phyloP scores from a whole-genome alignment of 2,329 filamentous ascomycete genomes.

The Xylariaceae sp. region DNA sequence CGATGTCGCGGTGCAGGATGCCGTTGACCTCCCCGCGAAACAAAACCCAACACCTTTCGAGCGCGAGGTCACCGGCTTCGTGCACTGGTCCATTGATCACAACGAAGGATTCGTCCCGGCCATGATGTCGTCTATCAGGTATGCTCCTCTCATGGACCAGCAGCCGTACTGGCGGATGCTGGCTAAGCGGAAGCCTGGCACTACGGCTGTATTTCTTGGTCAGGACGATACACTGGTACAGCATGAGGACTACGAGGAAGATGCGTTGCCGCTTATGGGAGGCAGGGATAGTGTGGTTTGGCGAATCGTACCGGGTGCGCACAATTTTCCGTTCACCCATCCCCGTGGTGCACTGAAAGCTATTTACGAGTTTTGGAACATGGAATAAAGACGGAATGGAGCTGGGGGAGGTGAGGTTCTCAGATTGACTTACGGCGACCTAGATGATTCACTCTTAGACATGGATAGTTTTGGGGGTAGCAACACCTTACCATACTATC shows the following conservation, averaged over 20 bases:
- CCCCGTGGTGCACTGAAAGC: constrained; percentile 51
- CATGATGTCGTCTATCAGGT: constrained; percentile 64
- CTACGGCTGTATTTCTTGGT: constrained; percentile 61
- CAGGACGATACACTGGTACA: constrained; percentile 60
- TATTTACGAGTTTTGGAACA: constrained; percentile 57
- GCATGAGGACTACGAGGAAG: constrained; percentile 54
- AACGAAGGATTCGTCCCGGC: constrained; percentile 65
- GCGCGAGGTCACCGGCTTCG: constrained; percentile 55
- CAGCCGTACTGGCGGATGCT: constrained; percentile 58
- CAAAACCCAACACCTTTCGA: constrained; percentile 49
- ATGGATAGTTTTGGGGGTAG: not conserved
- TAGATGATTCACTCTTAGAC: not conserved
- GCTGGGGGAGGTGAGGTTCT: not conserved
- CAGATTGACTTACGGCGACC: not conserved
- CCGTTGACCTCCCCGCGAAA: constrained; percentile 38
- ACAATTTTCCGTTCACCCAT: constrained; percentile 70
- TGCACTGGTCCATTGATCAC: constrained; percentile 64
- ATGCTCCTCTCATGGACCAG: constrained; percentile 61
- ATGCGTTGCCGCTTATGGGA: constrained; percentile 59
- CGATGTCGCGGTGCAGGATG: constrained; percentile 53
- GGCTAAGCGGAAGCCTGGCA: constrained; percentile 49
- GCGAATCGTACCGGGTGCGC: constrained; percentile 59
- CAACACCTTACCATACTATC: no score
- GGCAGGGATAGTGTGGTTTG: constrained; percentile 58
- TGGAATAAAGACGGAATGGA: constrained; percentile 18